These are phyloP conservation scores for Cardiospermum halicacabum DNA, from an alignment of 345 rosid species.

Conservation along the genomic window DNA sequence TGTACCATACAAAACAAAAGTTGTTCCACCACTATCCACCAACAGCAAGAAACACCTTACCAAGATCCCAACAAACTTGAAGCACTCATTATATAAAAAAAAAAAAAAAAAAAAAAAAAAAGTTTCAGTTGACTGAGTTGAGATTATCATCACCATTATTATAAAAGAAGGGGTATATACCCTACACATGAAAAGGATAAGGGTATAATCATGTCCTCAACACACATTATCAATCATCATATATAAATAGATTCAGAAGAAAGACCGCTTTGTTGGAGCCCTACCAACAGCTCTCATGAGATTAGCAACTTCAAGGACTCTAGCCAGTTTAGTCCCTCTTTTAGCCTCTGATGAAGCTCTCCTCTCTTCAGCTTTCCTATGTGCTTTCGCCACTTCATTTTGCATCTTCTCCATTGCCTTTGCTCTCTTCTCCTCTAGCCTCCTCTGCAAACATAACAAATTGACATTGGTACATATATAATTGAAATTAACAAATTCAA, in stretches of 20 bases:
- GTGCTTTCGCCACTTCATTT: slow-evolving; percentile 77
- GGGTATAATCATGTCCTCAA: slow-evolving; percentile 14
- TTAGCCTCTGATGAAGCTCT: slow-evolving; percentile 82
- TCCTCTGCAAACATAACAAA: slow-evolving; percentile 60
- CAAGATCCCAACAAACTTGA: slow-evolving; percentile 19
- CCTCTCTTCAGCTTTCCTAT: slow-evolving; percentile 83
- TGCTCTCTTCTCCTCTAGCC: slow-evolving; percentile 85
- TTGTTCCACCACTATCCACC: slow-evolving; percentile 16
- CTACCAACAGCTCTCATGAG: slow-evolving; percentile 93
- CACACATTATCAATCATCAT: background rate
- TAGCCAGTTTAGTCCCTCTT: slow-evolving; percentile 75
- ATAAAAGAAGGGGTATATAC: no score
- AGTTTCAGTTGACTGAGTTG: no score
- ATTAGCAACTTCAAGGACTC: slow-evolving; percentile 69
- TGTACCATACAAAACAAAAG: slow-evolving; percentile 20
- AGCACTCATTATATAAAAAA: no score
- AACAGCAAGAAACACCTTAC: background rate
- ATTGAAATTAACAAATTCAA: no score
- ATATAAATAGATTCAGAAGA: slow-evolving; percentile 37
- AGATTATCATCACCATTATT: background rate
- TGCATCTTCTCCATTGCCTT: slow-evolving; percentile 88
- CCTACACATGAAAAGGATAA: slow-evolving; percentile 18
- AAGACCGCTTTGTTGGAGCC: slow-evolving; percentile 78
- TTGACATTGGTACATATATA: no score
- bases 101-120: no score